Evolutionary conservation across 345 rosid genomes (phyloP), one percentile per base, ranked within the genome.

Genomic region (Syzygium jambos): DNA sequence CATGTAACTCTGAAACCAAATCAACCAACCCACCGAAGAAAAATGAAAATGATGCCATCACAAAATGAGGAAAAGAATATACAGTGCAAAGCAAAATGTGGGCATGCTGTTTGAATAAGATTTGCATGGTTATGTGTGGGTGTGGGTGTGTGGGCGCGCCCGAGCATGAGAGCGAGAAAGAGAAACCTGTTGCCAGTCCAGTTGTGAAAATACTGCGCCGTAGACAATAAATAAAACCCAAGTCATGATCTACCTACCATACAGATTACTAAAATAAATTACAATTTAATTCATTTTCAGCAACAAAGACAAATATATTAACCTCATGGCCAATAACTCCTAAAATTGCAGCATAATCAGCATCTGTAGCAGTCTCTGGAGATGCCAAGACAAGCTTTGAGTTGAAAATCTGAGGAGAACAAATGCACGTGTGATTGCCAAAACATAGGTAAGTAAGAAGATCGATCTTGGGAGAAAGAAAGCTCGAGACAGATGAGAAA

Each of bases 291-390:
- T 5, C 55, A 82, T 87, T 63, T 17, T 43, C 41, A 11, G 83
- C 55, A 83, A 65, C 23, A 56, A 41, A 86, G 11, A 78, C 57
- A 88, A 30, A 22, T 14, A 51, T 43, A 90, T 95, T 52, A 90
- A 98, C 99, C 98, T 98, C 99, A 78, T 98, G 99, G 54, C 99
- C 99, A 90, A 96, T 98, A 89, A 96, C 99, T 86, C 99, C 99
- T 89, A 96, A 90, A 89, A 98, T 98, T 87, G 98, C 99, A 89
- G 98, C 97, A 91, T 98, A 98, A 93, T 98, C 99, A 25, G 91
- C 96, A 90, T 98, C 99, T 56, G 98, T 83, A 89, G 99, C 99
- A 84, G 99, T 96, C 91, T 98, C 98, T 52, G 98, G 98, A 91
- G 99, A 96, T 85, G 99, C 99, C 94, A 98, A 90, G 88, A 98